Conservation (phyloP, 768 basidiomycete genomes). For the Leccinellum rugosiceps region DNA sequence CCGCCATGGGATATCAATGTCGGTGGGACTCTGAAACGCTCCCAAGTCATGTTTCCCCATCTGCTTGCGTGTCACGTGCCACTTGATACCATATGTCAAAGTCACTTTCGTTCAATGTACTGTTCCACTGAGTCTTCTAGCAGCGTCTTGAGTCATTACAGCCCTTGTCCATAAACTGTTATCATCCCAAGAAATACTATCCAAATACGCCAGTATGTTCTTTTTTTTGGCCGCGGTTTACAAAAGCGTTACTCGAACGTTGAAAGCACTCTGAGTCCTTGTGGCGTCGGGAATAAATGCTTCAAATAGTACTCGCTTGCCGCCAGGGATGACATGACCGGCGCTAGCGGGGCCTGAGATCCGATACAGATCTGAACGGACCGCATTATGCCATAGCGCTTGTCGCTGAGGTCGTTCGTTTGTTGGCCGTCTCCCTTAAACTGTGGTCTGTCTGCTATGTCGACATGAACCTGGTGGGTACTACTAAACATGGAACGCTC, state of each 20-base stretch:
- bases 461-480: not conserved
- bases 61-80: not conserved
- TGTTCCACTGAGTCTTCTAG: too few species aligned
- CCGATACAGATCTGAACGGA: too few species aligned
- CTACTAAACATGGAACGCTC: too few species aligned
- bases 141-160: too few species aligned
- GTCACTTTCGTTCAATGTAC: too few species aligned
- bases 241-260: not conserved
- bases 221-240: too few species aligned
- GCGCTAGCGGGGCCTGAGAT: not conserved
- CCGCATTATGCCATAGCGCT: not conserved
- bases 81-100: not conserved
- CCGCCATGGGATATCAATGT: constrained; percentile 34
- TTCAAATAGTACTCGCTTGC: not conserved
- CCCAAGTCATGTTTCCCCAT: not conserved
- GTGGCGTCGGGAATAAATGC: not conserved
- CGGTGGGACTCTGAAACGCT: constrained; percentile 6
- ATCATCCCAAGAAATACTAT: too few species aligned
- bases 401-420: not conserved
- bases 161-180: too few species aligned
- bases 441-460: not conserved
- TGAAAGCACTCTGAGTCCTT: not conserved
- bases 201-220: too few species aligned
- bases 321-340: not conserved
- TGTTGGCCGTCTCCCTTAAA: too few species aligned